A percentile compares a stretch with the other conserved stretches of the same genome.
These are phyloP conservation scores for Phytophthora pluvialis DNA, from an alignment of 352 stramenopile species.

Conservation along the genomic window DNA sequence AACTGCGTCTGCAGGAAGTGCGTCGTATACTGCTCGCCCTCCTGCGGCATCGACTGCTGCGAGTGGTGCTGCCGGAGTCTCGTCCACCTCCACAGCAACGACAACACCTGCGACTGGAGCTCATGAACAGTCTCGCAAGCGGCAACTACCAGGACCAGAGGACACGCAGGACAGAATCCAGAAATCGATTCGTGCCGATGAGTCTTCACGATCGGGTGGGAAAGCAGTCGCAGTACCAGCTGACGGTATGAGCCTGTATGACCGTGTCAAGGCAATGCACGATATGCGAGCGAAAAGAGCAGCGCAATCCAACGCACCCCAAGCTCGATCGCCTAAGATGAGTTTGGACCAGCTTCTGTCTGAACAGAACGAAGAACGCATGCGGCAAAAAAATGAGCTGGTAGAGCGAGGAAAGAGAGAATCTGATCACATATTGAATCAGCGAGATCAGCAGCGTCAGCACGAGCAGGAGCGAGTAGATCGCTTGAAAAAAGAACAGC, in stretches of 20 bases:
- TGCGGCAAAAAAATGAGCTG: slow-evolving; percentile 4
- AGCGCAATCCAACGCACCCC: slow-evolving; percentile 5
- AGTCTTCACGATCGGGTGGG: slow-evolving; percentile 9
- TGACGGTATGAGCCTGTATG: slow-evolving; percentile 52
- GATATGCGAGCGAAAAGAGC: slow-evolving; percentile 35
- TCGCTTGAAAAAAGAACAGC: slow-evolving; percentile 19
- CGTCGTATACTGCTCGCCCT: slow-evolving; percentile 2
- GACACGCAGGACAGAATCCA: slow-evolving; percentile 13
- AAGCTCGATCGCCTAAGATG: slow-evolving; percentile 25
- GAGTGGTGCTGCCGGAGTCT: slow-evolving; percentile 6
- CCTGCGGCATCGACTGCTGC: neutral
- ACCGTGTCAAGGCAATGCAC: slow-evolving; percentile 53
- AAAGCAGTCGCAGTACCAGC: slow-evolving; percentile 5
- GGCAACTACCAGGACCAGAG: slow-evolving; percentile 31
- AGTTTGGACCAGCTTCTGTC: slow-evolving; percentile 20
- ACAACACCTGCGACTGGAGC: neutral
- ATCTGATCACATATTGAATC: slow-evolving; percentile 9
- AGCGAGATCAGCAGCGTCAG: slow-evolving; percentile 13
- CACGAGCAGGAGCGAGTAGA: slow-evolving; percentile 17
- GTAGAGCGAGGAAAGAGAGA: slow-evolving; percentile 10
- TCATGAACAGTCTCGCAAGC: slow-evolving; percentile 37
- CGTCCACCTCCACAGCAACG: slow-evolving; percentile 1
- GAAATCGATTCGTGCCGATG: slow-evolving; percentile 18
- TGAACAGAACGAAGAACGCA: slow-evolving; percentile 16
- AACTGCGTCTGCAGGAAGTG: neutral